Evolutionary conservation across 176 grass and related monocot genomes (phyloP).

Genomic region (maize (Zea mays)): Zm-B73-REFERENCE-NAM-5.0 NC_050099.1:42775001-42775500

Average conservation of each 20-base stretch:
- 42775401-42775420: slow-evolving; percentile 77
- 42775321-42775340: not conserved
- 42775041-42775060: slow-evolving; percentile 63
- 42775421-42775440: slow-evolving; percentile 70
- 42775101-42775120: slow-evolving; percentile 82
- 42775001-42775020: slow-evolving; percentile 59
- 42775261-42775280: slow-evolving; percentile 52
- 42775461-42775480: slow-evolving; percentile 69
- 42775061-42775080: slow-evolving; percentile 70
- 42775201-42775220: slow-evolving; percentile 66
- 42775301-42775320: slow-evolving; percentile 25
- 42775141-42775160: slow-evolving; percentile 88
- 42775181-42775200: slow-evolving; percentile 89
- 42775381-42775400: slow-evolving; percentile 91
- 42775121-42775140: slow-evolving; percentile 95
- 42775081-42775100: slow-evolving; percentile 75
- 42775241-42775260: slow-evolving; percentile 76
- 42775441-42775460: slow-evolving; percentile 78
- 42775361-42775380: slow-evolving; percentile 14
- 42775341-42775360: not conserved
- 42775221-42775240: slow-evolving; percentile 75
- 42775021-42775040: slow-evolving; percentile 73
- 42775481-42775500: slow-evolving; percentile 72
- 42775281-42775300: slow-evolving; percentile 31
- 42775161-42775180: slow-evolving; percentile 92